Conservation (phyloP, 208 protist genomes). For the Cochliopodium minus region DNA sequence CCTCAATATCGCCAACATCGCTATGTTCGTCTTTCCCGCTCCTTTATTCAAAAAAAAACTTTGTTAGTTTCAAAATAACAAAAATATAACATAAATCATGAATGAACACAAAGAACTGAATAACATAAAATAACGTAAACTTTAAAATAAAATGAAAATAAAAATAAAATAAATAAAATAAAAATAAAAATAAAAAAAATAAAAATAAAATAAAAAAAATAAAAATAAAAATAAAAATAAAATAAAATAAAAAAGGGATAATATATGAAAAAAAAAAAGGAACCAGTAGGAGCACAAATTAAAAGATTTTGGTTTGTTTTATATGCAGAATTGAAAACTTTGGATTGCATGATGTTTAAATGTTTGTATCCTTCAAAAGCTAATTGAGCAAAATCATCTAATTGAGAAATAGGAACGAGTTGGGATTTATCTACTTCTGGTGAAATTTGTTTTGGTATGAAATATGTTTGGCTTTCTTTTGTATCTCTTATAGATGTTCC, state of each 20-base stretch:
- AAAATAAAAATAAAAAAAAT: too few relatives aligned
- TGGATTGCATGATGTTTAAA: conserved; percentile 84
- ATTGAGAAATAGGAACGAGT: conserved; percentile 2
- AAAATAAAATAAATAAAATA: too few relatives aligned
- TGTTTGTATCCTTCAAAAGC: conserved; percentile 61
- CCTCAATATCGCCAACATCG: conserved; percentile 81
- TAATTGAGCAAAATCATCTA: conserved; percentile 63
- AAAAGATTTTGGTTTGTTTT: conserved; percentile 92
- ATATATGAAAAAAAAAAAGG: too few relatives aligned
- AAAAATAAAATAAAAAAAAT: too few relatives aligned
- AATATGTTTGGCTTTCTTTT: not conserved
- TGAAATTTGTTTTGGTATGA: not conserved
- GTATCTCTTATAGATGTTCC: not conserved
- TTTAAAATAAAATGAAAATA: too few relatives aligned
- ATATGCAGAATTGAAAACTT: conserved; percentile 83
- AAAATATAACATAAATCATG: conserved; percentile 16
- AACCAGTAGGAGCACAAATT: conserved; percentile 90
- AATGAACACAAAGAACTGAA: too few relatives aligned
- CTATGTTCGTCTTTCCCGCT: conserved; percentile 94
- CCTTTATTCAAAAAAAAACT: conserved; percentile 14
- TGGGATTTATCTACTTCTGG: not conserved
- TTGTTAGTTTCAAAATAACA: not conserved
- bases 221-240: too few relatives aligned
- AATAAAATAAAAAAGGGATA: too few relatives aligned
- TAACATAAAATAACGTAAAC: too few relatives aligned